A percentile compares a stretch with the other conserved stretches of the same genome.
phyloP scores from a whole-genome alignment of 2,329 filamentous ascomycete species.

The Curvularia verruculosa region DNA sequence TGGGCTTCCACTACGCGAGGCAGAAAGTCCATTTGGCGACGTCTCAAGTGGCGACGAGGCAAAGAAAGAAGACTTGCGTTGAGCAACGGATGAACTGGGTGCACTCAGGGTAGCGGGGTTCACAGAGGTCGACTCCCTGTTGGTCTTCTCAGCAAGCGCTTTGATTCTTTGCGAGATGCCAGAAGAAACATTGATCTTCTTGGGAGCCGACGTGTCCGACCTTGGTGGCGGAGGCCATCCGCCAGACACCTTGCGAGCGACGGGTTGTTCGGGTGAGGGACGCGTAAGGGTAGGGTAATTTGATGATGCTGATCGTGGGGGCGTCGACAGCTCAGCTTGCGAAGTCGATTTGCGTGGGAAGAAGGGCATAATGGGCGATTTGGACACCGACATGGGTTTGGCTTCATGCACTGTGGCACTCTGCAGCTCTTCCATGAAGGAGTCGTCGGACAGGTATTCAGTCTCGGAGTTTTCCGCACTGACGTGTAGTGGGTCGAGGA shows the following conservation, averaged over 20 bases:
- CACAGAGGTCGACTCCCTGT: conserved; percentile 52
- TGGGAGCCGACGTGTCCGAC: conserved; percentile 52
- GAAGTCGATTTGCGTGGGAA: conserved; percentile 52
- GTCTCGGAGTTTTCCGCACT: conserved; percentile 50
- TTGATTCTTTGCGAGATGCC: conserved; percentile 96
- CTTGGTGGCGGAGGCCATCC: conserved; percentile 39
- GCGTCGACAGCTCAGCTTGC: conserved; percentile 32
- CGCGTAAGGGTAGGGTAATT: conserved; percentile 35
- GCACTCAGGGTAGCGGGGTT: conserved; percentile 33
- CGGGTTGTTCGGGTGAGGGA: conserved; percentile 35
- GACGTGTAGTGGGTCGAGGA: conserved; percentile 49
- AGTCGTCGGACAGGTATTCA: conserved; percentile 73
- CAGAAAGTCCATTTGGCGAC: conserved; percentile 33
- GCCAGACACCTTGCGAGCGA: conserved; percentile 38
- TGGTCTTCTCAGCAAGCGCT: conserved; percentile 79
- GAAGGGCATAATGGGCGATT: conserved; percentile 78
- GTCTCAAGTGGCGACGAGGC: conserved; percentile 41
- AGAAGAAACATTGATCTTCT: conserved; percentile 83
- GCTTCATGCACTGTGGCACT: conserved; percentile 82
- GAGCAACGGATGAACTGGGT: conserved; percentile 40
- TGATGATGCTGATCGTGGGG: conserved; percentile 46
- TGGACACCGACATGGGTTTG: conserved; percentile 73
- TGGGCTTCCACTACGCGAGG: conserved; percentile 40
- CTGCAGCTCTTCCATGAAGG: conserved; percentile 82
- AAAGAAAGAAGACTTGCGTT: conserved; percentile 50